phyloP scores from a whole-genome alignment of 2,329 filamentous ascomycete species.

The Pseudogymnoascus sp. region DNA sequence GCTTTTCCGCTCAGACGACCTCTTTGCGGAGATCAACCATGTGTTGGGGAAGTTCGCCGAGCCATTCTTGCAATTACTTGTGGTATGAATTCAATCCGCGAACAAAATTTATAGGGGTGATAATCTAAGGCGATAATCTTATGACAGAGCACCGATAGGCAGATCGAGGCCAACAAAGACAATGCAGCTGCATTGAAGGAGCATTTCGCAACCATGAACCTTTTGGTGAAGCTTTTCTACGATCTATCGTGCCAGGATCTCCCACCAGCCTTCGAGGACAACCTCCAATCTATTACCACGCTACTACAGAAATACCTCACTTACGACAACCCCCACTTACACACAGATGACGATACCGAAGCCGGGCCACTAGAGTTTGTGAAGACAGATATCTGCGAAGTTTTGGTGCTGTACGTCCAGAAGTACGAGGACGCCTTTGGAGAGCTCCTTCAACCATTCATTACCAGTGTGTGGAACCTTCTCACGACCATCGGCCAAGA shows the following conservation, averaged over 20 bases:
- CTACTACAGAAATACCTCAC: constrained; percentile 88
- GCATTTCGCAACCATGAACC: constrained; percentile 77
- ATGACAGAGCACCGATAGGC: constrained; percentile 54
- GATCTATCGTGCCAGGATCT: constrained; percentile 97
- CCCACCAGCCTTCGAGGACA: constrained; percentile 87
- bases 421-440: constrained; percentile 96
- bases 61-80: constrained; percentile 74
- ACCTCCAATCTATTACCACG: constrained; percentile 65
- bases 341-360: constrained; percentile 83
- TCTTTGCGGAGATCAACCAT: constrained; percentile 95
- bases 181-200: constrained; percentile 67
- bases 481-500: constrained; percentile 78
- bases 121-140: constrained; percentile 8
- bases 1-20: constrained; percentile 82
- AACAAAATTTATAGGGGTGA: constrained; percentile 11
- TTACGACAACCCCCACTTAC: constrained; percentile 76
- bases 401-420: constrained; percentile 78
- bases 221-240: constrained; percentile 87
- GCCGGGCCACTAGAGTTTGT: constrained; percentile 76
- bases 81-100: constrained; percentile 39
- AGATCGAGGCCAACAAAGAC: constrained; percentile 65
- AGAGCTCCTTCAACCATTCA: constrained; percentile 70
- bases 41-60: constrained; percentile 77
- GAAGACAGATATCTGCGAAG: constrained; percentile 90
- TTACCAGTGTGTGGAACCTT: constrained; percentile 83